phyloP scores from a whole-genome alignment of 257 asterid genomes.

The Jaltomata sinuosa region DNA sequence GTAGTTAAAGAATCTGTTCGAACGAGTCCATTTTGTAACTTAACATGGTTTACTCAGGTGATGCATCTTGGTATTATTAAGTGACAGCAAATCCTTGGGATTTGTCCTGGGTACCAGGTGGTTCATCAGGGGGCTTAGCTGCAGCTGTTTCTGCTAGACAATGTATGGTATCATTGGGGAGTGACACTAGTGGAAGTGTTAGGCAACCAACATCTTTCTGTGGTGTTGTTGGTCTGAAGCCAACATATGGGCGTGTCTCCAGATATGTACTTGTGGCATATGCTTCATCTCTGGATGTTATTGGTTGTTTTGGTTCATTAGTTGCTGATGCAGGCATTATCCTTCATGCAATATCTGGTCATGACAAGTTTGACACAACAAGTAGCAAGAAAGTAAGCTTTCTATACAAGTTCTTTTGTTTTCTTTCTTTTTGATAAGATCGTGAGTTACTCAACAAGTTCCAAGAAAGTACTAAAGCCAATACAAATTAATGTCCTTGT shows the following conservation, averaged over 20 bases:
- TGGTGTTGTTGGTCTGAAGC: slow-evolving; percentile 93
- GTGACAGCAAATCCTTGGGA: slow-evolving; percentile 99
- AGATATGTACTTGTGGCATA: slow-evolving; percentile 98
- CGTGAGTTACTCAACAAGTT: slow-evolving; percentile 27
- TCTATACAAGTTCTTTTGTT: not conserved
- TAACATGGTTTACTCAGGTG: slow-evolving; percentile 67
- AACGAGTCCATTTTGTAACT: slow-evolving; percentile 29
- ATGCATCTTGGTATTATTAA: slow-evolving; percentile 65
- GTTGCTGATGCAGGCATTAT: slow-evolving; percentile 95
- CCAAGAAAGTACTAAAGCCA: slow-evolving; percentile 27
- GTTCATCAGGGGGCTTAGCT: slow-evolving; percentile 98
- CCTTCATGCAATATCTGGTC: slow-evolving; percentile 66
- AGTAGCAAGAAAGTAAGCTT: slow-evolving; percentile 57
- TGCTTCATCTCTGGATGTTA: slow-evolving; percentile 94
- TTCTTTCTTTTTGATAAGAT: not conserved
- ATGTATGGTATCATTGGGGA: slow-evolving; percentile 89
- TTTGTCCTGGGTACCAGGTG: slow-evolving; percentile 94
- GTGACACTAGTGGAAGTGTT: slow-evolving; percentile 98
- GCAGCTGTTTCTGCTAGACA: slow-evolving; percentile 97
- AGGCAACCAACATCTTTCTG: slow-evolving; percentile 98
- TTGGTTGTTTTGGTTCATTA: slow-evolving; percentile 97
- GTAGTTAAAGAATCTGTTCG: not conserved
- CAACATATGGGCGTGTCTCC: slow-evolving; percentile 96
- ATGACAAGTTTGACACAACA: slow-evolving; percentile 88
- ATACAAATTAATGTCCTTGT: not conserved